Evolutionary conservation across 495 filamentous ascomycete species (phyloP).

Genomic region (Neurospora tetrasperma): DNA sequence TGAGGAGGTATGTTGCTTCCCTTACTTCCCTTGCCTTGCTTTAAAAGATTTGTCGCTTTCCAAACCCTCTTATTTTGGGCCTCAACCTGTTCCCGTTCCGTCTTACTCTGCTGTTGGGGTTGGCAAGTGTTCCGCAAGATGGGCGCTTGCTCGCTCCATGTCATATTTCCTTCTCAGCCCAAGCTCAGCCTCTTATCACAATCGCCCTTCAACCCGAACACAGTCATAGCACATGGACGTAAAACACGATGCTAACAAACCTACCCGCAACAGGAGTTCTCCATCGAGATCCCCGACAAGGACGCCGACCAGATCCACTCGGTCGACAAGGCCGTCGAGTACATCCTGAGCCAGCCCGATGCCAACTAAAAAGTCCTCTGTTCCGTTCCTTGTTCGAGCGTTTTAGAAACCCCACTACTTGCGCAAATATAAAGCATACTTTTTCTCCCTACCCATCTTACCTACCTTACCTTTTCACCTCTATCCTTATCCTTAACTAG

Average conservation of each 20-base stretch:
- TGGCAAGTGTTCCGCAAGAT: not conserved
- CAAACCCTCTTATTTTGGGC: not conserved
- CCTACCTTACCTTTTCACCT: not conserved
- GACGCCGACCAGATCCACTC: conserved; percentile 95
- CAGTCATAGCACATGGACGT: not conserved
- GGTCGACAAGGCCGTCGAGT: conserved; percentile 90
- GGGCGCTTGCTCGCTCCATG: not conserved
- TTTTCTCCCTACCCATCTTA: not conserved
- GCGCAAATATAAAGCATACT: not conserved
- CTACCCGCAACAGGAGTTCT: conserved; percentile 70
- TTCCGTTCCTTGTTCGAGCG: not conserved
- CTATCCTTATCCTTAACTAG: not conserved
- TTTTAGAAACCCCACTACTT: not conserved
- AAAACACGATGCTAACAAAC: conserved; percentile 9
- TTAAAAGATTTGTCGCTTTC: not conserved
- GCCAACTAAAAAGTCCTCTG: conserved; percentile 34
- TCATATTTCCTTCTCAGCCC: too few relatives aligned
- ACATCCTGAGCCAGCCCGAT: conserved; percentile 92
- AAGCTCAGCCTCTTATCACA: too few relatives aligned
- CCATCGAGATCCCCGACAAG: conserved; percentile 99
- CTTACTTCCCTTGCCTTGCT: not conserved
- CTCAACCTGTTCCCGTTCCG: not conserved
- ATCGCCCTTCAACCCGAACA: not conserved
- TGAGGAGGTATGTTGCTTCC: conserved; percentile 67
- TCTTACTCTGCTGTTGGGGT: not conserved